Percentiles rank a stretch among this genome's conserved stretches.
Evolutionary conservation across 106 monocot species (phyloP).

Genomic region (Posidonia australis): DNA sequence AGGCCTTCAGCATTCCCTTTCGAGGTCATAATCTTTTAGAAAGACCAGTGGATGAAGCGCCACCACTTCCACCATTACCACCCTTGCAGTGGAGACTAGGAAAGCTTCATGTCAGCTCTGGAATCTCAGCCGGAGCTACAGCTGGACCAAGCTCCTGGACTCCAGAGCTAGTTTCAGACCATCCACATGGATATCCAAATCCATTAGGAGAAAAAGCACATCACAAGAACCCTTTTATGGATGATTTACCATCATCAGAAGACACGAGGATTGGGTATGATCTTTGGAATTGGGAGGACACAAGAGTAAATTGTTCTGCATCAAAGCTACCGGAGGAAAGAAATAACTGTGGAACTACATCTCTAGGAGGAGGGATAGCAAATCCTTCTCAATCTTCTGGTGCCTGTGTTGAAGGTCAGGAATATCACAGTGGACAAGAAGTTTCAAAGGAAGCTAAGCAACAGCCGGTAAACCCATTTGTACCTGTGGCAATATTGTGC

Average conservation of each 20-base stretch:
- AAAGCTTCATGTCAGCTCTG: slow-evolving; percentile 34
- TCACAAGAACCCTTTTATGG: not conserved
- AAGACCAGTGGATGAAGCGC: slow-evolving; percentile 31
- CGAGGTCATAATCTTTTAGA: not conserved
- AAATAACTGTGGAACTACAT: not conserved
- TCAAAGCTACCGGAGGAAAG: slow-evolving; percentile 1
- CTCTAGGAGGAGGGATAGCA: slow-evolving; percentile 9
- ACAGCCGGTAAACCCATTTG: slow-evolving; percentile 11
- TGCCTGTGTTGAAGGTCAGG: not conserved
- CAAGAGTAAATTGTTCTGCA: not conserved
- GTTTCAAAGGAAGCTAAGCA: not conserved
- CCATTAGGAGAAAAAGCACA: not conserved
- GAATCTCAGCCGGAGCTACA: slow-evolving; percentile 10
- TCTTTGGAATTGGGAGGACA: not conserved
- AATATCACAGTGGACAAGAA: not conserved
- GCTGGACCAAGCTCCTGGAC: not conserved
- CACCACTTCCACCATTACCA: slow-evolving; percentile 80
- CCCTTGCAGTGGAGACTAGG: slow-evolving; percentile 84
- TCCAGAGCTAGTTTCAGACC: not conserved
- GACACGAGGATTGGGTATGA: not conserved
- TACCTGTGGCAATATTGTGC: slow-evolving; percentile 5
- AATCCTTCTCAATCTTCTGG: not conserved
- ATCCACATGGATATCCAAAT: slow-evolving; percentile 2
- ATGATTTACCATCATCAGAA: not conserved
- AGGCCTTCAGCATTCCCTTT: not conserved